Conservation (phyloP, 306 rosid species). For the Acacia melanoxylon region DNA sequence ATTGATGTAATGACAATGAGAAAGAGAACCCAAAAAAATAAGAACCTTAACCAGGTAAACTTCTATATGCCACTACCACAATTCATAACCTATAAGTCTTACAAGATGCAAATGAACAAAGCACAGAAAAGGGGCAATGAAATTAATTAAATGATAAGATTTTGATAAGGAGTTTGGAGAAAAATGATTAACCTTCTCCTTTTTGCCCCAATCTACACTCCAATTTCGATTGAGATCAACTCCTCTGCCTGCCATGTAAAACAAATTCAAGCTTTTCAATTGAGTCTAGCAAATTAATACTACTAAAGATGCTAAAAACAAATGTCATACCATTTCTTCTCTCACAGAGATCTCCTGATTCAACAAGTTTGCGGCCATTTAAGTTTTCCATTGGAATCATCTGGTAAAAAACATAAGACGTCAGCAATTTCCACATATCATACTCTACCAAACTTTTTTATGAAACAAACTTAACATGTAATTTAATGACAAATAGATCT, state of each 20-base stretch:
- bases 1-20: constrained; percentile 27
- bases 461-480: background rate
- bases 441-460: constrained; percentile 17
- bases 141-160: background rate
- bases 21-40: constrained; percentile 25
- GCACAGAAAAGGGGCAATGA: constrained; percentile 3
- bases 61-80: background rate
- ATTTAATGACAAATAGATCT: constrained; percentile 17
- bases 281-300: constrained; percentile 22
- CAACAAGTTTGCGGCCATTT: constrained; percentile 89
- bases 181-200: constrained; percentile 71
- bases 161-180: constrained; percentile 14
- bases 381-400: constrained; percentile 93
- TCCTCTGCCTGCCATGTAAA: constrained; percentile 79
- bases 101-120: constrained; percentile 13
- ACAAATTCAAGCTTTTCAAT: constrained; percentile 38
- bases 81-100: background rate
- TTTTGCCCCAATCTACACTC: constrained; percentile 99
- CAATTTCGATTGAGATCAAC: constrained; percentile 98
- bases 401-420: constrained; percentile 48
- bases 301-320: constrained; percentile 26
- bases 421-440: constrained; percentile 26
- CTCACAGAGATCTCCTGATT: constrained; percentile 91
- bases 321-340: constrained; percentile 82
- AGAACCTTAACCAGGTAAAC: constrained; percentile 12